phyloP scores from a whole-genome alignment of 768 basidiomycete genomes.

The Termitomyces sp. region DNA sequence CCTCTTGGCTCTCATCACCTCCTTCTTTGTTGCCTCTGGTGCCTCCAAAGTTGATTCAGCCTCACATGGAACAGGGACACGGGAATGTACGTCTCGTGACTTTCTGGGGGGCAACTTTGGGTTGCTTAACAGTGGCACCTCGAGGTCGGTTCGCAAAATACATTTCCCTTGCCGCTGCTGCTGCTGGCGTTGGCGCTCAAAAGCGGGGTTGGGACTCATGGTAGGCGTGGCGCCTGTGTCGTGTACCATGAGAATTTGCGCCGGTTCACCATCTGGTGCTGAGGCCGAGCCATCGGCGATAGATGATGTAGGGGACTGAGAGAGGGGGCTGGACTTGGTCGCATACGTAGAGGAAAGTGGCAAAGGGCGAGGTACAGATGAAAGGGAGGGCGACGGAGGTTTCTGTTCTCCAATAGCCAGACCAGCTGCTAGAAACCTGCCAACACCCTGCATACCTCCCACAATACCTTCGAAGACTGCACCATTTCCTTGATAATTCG shows the following conservation, averaged over 20 bases:
- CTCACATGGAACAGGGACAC: not conserved
- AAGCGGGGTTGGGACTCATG: conserved; percentile 45
- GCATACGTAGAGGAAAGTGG: conserved; percentile 11
- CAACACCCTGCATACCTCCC: conserved; percentile 57
- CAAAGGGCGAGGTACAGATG: not conserved
- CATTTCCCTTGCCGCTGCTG: conserved; percentile 12
- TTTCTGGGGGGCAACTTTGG: conserved; percentile 17
- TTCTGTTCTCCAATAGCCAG: conserved; percentile 22
- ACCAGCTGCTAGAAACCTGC: conserved; percentile 50
- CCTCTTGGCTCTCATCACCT: conserved; percentile 6
- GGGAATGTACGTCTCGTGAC: conserved; percentile 15
- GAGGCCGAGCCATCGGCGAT: conserved; percentile 25
- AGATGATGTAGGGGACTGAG: conserved; percentile 43
- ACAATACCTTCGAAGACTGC: conserved; percentile 54
- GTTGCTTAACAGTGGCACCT: conserved; percentile 7
- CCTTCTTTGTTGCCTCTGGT: not conserved
- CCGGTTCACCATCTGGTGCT: conserved; percentile 13
- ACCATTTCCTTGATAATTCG: conserved; percentile 21
- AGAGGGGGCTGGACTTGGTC: conserved; percentile 28
- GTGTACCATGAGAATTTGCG: conserved; percentile 34
- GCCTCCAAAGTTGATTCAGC: not conserved
- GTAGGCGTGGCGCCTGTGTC: conserved; percentile 47
- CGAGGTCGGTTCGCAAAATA: not conserved
- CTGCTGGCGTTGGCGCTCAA: conserved; percentile 22
- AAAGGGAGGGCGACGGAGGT: conserved; percentile 4